A percentile compares a stretch with the other conserved stretches of the same genome.
phyloP scores from a whole-genome alignment of 345 rosid genomes.

The Alliaria petiolata region DNA sequence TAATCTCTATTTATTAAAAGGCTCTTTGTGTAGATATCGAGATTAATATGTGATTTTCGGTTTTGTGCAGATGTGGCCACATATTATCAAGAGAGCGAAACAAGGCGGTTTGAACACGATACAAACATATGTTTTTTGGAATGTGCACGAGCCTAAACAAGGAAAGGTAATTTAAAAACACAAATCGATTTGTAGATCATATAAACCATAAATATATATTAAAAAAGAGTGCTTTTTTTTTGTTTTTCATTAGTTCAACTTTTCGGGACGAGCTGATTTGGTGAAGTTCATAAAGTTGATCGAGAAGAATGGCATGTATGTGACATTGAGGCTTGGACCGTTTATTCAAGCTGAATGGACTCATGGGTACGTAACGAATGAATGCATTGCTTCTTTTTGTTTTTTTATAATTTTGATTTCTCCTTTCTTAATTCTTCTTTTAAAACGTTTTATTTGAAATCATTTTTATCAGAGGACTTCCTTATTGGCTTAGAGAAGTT shows the following conservation, averaged over 20 bases:
- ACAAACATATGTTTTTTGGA: conserved; percentile 76
- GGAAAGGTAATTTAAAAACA: conserved; percentile 26
- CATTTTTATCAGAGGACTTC: conserved; percentile 58
- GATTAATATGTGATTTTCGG: background rate
- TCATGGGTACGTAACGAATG: conserved; percentile 68
- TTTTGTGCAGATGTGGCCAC: conserved; percentile 41
- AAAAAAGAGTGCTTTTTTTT: background rate
- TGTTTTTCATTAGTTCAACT: conserved; percentile 57
- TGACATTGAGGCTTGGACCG: conserved; percentile 74
- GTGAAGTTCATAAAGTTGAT: conserved; percentile 71
- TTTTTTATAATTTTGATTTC: background rate
- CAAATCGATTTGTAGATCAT: background rate
- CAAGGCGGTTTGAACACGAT: conserved; percentile 61
- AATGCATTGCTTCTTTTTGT: background rate
- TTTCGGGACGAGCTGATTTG: conserved; percentile 63
- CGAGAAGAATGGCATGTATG: conserved; percentile 58
- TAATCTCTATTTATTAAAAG: no score
- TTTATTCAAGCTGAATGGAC: conserved; percentile 98
- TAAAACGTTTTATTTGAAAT: background rate
- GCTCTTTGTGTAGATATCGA: background rate
- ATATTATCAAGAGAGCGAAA: conserved; percentile 35
- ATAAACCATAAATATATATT: background rate
- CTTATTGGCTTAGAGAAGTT: conserved; percentile 86
- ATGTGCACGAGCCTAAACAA: conserved; percentile 50
- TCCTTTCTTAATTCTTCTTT: background rate